phyloP scores from a whole-genome alignment of 768 basidiomycete species.

The Flagelloscypha sp. region DNA sequence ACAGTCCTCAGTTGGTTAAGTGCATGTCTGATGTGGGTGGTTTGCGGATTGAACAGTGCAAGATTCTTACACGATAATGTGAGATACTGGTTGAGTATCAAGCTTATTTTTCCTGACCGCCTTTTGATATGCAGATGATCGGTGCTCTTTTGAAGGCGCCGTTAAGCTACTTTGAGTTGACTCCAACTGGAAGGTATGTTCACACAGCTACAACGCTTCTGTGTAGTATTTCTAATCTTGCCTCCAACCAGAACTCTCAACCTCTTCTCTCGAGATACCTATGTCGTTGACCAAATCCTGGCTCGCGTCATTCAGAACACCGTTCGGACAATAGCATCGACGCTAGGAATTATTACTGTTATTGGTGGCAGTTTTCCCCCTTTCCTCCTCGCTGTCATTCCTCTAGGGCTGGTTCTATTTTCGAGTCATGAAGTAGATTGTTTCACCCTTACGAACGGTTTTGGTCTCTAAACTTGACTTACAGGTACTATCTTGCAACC shows the following conservation, averaged over 20 bases:
- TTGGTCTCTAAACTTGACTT: not conserved
- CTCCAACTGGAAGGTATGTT: conserved; percentile 81
- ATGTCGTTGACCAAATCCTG: conserved; percentile 79
- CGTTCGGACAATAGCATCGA: conserved; percentile 53
- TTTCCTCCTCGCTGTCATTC: conserved; percentile 68
- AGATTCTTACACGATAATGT: conserved; percentile 71
- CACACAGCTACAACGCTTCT: too few relatives aligned
- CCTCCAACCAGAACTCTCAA: conserved; percentile 82
- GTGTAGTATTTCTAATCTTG: too few relatives aligned
- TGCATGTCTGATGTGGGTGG: conserved; percentile 66
- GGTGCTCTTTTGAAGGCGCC: conserved; percentile 75
- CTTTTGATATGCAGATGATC: conserved; percentile 49
- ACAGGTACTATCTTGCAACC: conserved; percentile 80
- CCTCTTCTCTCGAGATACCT: conserved; percentile 83
- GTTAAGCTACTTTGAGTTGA: conserved; percentile 82
- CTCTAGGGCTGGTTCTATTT: conserved; percentile 75
- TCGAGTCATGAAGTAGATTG: conserved; percentile 65
- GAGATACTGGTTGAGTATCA: too few relatives aligned
- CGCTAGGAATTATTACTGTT: conserved; percentile 59
- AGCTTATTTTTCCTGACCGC: not conserved
- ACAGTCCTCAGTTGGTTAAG: conserved; percentile 46
- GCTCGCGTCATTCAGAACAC: conserved; percentile 68
- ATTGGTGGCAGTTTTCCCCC: conserved; percentile 78
- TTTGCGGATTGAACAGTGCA: conserved; percentile 68
- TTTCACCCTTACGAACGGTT: not conserved